Evolutionary conservation across 2,329 filamentous ascomycete genomes (phyloP), one percentile per base, ranked within the genome.

Genomic region (Fusarium proliferatum): DNA sequence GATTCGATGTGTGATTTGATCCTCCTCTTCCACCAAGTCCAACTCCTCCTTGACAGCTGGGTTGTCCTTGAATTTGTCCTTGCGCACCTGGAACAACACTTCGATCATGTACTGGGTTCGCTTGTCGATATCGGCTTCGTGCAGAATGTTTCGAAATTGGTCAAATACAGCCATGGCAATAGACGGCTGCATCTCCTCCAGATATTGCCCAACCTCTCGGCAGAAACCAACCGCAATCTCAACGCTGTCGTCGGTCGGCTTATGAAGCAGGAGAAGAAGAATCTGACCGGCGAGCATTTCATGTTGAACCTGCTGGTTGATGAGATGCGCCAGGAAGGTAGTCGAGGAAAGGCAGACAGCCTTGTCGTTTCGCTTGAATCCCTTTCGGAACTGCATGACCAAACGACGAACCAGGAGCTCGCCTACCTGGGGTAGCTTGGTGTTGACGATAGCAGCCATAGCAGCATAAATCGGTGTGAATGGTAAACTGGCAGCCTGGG

Each of bases 51-150:
- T 95, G 77, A 98, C 86, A 2, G 95, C 92, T 23, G 92, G 94
- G 78, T 98, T 95, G 78, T 98, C 95, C 85, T 97, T 97, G 87
- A 97, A 99, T 78, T 93, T 93, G 84, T 98, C 96, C 83, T 98
- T 97, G 72, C 96, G 90, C 63, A 98, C 93, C 84, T 99, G 95
- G 81, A 99, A 99, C 48, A 99, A 85, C 10, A 98, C 96, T 82
- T 99, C 96, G 64, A 99, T 96, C 94, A 97, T 97, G 84, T 98
- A 99, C 84, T 99, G 96, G n/a, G 96, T 95, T 73, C 96, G 90
- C 87, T 97, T 98, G 80, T 98, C 96, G 81, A 99, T 97, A 79
- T 96, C 95, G 49, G 95, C 95, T 82, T 99, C 96, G 84, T 99
- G 96, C 13, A 99, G 86, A 72, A 98, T 98, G 77, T 93, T 96